Percentiles rank a stretch among this genome's conserved stretches.
Conservation (phyloP, 1,284 basidiomycete genomes). For the Termitomyces sp. region DNA sequence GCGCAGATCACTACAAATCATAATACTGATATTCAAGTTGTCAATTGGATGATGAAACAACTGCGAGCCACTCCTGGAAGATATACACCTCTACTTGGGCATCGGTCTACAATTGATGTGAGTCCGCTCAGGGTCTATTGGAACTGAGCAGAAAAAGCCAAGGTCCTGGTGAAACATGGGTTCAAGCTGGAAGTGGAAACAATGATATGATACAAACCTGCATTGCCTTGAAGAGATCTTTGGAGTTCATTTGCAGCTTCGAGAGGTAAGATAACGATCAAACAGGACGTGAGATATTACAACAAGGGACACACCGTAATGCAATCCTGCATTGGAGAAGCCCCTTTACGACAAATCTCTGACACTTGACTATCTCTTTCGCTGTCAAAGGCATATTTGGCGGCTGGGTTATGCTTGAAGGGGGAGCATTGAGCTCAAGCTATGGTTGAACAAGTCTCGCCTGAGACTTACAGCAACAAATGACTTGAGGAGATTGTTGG, state of each 20-base stretch:
- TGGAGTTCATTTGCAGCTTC: constrained; percentile 67
- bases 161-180: constrained; percentile 34
- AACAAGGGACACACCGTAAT: constrained; percentile 47
- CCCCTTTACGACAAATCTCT: constrained; percentile 57
- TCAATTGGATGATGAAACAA: background rate
- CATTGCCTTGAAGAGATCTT: constrained; percentile 70
- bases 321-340: constrained; percentile 45
- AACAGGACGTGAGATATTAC: background rate
- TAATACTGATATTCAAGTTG: background rate
- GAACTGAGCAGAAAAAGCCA: constrained; percentile 73
- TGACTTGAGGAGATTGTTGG: constrained; percentile 23
- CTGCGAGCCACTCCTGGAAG: background rate
- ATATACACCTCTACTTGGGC: constrained; percentile 29
- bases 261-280: background rate
- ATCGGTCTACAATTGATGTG: constrained; percentile 73
- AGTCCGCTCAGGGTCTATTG: constrained; percentile 66
- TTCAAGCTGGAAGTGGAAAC: background rate
- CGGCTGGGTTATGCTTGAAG: constrained; percentile 43
- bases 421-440: background rate
- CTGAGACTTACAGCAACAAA: constrained; percentile 33
- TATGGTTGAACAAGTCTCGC: background rate
- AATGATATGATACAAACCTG: constrained; percentile 42
- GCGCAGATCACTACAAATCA: background rate
- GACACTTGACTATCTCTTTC: constrained; percentile 53
- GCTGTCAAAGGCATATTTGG: constrained; percentile 57